Evolutionary conservation across 257 asterid genomes (phyloP).

Genomic region (Nicotiana benthamiana): DNA sequence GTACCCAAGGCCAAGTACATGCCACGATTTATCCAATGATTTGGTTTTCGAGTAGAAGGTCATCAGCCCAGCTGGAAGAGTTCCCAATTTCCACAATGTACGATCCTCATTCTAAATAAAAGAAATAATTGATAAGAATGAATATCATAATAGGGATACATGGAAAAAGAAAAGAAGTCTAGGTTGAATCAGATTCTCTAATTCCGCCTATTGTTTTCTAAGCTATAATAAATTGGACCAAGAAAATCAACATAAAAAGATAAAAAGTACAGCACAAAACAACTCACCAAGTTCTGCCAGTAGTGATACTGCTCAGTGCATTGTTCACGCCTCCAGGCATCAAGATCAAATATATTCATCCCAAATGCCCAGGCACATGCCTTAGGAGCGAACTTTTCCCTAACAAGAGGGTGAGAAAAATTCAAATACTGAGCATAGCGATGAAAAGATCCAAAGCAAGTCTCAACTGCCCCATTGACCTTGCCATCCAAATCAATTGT

Average conservation of each 20-base stretch:
- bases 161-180: neutral
- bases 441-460: slow-evolving; percentile 90
- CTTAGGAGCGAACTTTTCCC: slow-evolving; percentile 70
- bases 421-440: slow-evolving; percentile 72
- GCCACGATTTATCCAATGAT: slow-evolving; percentile 92
- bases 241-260: neutral
- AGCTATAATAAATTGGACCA: neutral
- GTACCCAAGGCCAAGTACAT: slow-evolving; percentile 78
- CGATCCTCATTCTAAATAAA: slow-evolving; percentile 70
- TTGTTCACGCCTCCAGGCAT: slow-evolving; percentile 80
- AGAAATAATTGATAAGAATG: neutral
- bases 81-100: slow-evolving; percentile 69
- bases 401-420: slow-evolving; percentile 76
- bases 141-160: neutral
- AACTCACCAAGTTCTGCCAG: slow-evolving; percentile 81
- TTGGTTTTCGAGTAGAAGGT: slow-evolving; percentile 77
- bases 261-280: neutral
- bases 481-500: slow-evolving; percentile 78
- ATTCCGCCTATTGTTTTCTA: neutral
- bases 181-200: neutral
- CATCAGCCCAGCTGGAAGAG: slow-evolving; percentile 77
- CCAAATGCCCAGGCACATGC: slow-evolving; percentile 99
- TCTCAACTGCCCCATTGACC: slow-evolving; percentile 82
- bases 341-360: slow-evolving; percentile 88
- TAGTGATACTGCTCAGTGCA: slow-evolving; percentile 76